phyloP scores from a whole-genome alignment of 805 yeast species.

The Ascoidea rubescens region DNA sequence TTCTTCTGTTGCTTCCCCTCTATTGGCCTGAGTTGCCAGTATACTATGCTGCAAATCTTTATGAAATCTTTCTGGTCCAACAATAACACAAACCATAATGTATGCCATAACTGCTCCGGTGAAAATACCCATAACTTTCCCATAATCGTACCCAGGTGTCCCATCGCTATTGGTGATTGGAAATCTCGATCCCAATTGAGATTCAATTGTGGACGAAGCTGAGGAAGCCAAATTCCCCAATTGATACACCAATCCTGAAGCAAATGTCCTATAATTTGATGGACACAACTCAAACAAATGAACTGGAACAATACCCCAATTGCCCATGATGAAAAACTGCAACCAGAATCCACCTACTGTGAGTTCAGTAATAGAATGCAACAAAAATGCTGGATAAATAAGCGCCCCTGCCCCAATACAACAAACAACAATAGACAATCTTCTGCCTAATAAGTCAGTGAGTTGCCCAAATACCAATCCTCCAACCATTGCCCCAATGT shows the following conservation, averaged over 20 bases:
- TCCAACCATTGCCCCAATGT: slow-evolving; percentile 55
- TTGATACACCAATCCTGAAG: slow-evolving; percentile 52
- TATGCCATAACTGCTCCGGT: slow-evolving; percentile 52
- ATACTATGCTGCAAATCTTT: no score
- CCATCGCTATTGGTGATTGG: slow-evolving; percentile 30
- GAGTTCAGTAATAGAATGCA: slow-evolving; percentile 26
- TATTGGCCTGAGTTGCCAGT: no score
- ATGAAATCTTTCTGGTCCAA: slow-evolving; percentile 46
- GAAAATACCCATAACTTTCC: slow-evolving; percentile 58
- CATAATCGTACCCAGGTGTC: slow-evolving; percentile 35
- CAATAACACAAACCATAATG: slow-evolving; percentile 28
- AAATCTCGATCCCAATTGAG: slow-evolving; percentile 45
- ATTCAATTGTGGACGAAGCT: slow-evolving; percentile 59
- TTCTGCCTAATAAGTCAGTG: slow-evolving; percentile 45
- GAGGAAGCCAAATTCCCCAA: slow-evolving; percentile 62
- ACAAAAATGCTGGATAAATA: slow-evolving; percentile 48
- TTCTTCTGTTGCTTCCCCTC: no score
- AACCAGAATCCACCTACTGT: slow-evolving; percentile 51
- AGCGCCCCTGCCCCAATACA: slow-evolving; percentile 43
- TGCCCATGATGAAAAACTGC: slow-evolving; percentile 56
- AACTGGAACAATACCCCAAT: slow-evolving; percentile 62
- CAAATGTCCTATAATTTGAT: slow-evolving; percentile 46
- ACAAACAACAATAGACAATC: slow-evolving; percentile 38
- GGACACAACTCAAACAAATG: slow-evolving; percentile 54
- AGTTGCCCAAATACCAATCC: slow-evolving; percentile 46